Conservation (phyloP, 176 grass and related monocot species). For the Carex littledalei region DNA sequence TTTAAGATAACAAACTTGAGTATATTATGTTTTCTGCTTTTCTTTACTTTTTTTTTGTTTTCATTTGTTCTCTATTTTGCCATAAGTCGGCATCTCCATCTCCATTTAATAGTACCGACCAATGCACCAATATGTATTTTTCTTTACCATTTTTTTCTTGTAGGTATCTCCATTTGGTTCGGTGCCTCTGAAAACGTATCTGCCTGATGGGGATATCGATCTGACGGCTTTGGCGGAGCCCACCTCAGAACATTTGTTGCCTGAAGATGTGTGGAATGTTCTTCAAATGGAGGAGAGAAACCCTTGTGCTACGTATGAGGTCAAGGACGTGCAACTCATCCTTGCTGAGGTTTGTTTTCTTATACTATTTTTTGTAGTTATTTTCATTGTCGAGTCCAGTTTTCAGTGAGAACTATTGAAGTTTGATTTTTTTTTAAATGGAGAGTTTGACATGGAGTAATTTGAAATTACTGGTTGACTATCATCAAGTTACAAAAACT, state of each 20-base stretch:
- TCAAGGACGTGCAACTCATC: slow-evolving; percentile 90
- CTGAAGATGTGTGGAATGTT: slow-evolving; percentile 47
- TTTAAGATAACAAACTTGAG: not conserved
- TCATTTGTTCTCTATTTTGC: not conserved
- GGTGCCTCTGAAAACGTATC: slow-evolving; percentile 88
- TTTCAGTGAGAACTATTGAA: not conserved
- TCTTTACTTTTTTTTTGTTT: not conserved
- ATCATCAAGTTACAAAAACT: not conserved
- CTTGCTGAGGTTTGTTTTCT: slow-evolving; percentile 65
- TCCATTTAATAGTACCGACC: not conserved
- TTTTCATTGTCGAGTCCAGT: not conserved
- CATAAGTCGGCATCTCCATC: not conserved
- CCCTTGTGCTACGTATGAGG: slow-evolving; percentile 60
- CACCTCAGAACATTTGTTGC: slow-evolving; percentile 56
- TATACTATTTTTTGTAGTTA: not conserved
- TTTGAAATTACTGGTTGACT: not conserved
- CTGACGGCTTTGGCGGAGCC: slow-evolving; percentile 45
- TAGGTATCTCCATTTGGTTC: slow-evolving; percentile 58
- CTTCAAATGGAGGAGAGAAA: slow-evolving; percentile 51
- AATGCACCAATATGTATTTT: not conserved
- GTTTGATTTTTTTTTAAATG: not conserved
- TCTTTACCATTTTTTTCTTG: not conserved
- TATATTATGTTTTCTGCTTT: not conserved
- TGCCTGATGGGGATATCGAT: slow-evolving; percentile 96
- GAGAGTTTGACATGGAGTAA: not conserved